phyloP scores from a whole-genome alignment of 495 filamentous ascomycete genomes.

The Talaromyces thailandensis region DNA sequence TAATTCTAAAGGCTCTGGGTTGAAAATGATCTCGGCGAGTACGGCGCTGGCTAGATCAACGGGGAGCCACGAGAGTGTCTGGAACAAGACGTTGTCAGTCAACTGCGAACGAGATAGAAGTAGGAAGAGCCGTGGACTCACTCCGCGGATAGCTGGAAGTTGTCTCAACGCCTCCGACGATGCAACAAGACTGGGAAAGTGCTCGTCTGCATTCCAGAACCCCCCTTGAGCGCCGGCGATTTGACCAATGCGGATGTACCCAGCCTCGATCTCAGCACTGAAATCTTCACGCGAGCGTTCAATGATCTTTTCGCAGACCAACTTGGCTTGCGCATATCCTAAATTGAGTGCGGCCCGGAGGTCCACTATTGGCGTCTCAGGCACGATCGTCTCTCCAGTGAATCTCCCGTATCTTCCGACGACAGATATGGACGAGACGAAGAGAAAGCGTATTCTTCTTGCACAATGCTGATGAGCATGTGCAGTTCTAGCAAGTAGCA shows the following conservation, averaged over 20 bases:
- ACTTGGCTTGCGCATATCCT: slow-evolving; percentile 44
- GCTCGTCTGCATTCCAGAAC: slow-evolving; percentile 44
- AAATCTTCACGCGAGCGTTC: slow-evolving; percentile 15
- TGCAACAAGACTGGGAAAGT: slow-evolving; percentile 32
- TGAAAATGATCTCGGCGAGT: slow-evolving; percentile 19
- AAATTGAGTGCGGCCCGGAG: slow-evolving; percentile 7
- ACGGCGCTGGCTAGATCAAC: slow-evolving; percentile 29
- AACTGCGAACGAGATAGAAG: not conserved
- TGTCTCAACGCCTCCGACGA: slow-evolving; percentile 27
- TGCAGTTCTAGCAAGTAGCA: slow-evolving; percentile 25
- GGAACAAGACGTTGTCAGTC: not conserved
- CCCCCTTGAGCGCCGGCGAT: slow-evolving; percentile 41
- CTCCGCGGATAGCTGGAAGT: slow-evolving; percentile 27
- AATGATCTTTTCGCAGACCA: slow-evolving; percentile 31
- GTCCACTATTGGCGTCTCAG: slow-evolving; percentile 11
- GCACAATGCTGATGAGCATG: not conserved
- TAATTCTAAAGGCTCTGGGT: slow-evolving; percentile 3
- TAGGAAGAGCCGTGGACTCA: slow-evolving; percentile 8
- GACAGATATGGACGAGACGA: slow-evolving; percentile 38
- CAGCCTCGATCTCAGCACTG: slow-evolving; percentile 11
- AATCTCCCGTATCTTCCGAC: slow-evolving; percentile 27
- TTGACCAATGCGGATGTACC: slow-evolving; percentile 34
- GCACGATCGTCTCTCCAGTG: not conserved
- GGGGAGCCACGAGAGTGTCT: slow-evolving; percentile 28
- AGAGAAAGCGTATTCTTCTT: slow-evolving; percentile 14